These are phyloP conservation scores for Escallonia rubra DNA, from an alignment of 129 eudicot species.

Conservation along the genomic window DNA sequence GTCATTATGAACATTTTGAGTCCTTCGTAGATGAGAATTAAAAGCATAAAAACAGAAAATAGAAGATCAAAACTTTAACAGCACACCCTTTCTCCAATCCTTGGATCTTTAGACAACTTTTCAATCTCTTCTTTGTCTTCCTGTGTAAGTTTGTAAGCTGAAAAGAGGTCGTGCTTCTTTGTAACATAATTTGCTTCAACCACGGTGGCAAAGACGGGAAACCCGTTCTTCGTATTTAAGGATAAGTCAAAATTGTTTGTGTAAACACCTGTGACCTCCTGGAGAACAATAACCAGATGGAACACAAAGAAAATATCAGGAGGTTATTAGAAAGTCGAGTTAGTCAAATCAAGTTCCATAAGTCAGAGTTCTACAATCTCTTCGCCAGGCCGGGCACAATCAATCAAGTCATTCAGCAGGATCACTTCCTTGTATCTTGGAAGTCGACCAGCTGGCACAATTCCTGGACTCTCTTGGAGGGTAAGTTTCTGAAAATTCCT, in stretches of 20 bases:
- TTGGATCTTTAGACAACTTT: slow-evolving; percentile 90
- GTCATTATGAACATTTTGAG: no score
- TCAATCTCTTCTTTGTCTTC: slow-evolving; percentile 95
- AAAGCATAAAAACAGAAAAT: background rate
- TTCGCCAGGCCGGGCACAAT: slow-evolving; percentile 99
- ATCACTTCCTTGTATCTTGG: slow-evolving; percentile 98
- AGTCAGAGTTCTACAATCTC: slow-evolving; percentile 58
- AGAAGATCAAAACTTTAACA: background rate
- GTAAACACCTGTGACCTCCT: slow-evolving; percentile 96
- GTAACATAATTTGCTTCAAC: slow-evolving; percentile 94
- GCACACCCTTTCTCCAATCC: slow-evolving; percentile 85
- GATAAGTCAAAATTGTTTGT: slow-evolving; percentile 95
- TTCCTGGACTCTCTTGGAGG: slow-evolving; percentile 98
- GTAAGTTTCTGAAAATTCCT: slow-evolving; percentile 96
- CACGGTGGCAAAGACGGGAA: slow-evolving; percentile 94
- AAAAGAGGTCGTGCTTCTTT: slow-evolving; percentile 93
- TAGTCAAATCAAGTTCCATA: background rate
- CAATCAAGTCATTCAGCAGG: slow-evolving; percentile 89
- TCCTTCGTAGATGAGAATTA: no score
- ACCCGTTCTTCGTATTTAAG: slow-evolving; percentile 88
- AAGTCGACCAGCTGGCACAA: slow-evolving; percentile 96
- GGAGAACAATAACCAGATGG: slow-evolving; percentile 8
- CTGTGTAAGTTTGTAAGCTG: slow-evolving; percentile 94
- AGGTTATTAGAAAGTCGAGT: slow-evolving; percentile 5
- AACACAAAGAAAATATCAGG: background rate